Conservation (phyloP, 495 filamentous ascomycete genomes). For the Zalerion maritima region DNA sequence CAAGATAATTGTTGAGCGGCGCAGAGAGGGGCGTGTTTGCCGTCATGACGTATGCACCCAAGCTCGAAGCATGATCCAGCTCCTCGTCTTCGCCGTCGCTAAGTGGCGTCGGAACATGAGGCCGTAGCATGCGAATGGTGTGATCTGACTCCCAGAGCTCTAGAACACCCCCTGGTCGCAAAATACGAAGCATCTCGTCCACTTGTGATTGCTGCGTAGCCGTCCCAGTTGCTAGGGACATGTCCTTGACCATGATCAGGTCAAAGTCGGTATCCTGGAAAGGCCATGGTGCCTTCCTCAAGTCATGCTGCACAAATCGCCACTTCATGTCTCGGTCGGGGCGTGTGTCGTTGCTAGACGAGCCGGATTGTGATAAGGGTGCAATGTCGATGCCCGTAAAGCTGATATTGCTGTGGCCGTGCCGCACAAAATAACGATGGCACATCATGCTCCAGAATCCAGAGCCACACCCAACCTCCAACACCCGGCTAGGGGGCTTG, state of each 20-base stretch:
- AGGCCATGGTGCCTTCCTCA: slow-evolving; percentile 60
- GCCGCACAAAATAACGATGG: slow-evolving; percentile 54
- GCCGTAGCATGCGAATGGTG: slow-evolving; percentile 57
- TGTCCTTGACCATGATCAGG: slow-evolving; percentile 79
- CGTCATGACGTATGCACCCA: slow-evolving; percentile 72
- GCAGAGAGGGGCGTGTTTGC: slow-evolving; percentile 65
- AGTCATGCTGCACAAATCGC: slow-evolving; percentile 77
- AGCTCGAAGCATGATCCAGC: slow-evolving; percentile 44
- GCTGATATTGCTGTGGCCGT: slow-evolving; percentile 42
- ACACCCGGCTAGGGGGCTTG: slow-evolving; percentile 56
- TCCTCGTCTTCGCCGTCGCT: slow-evolving; percentile 36
- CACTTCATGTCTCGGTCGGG: slow-evolving; percentile 62
- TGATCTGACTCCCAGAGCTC: slow-evolving; percentile 84
- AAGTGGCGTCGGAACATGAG: slow-evolving; percentile 51
- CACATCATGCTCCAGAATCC: slow-evolving; percentile 82
- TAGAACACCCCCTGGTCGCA: slow-evolving; percentile 63
- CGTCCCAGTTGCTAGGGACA: slow-evolving; percentile 52
- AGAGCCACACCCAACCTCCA: slow-evolving; percentile 81
- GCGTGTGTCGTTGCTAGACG: slow-evolving; percentile 5
- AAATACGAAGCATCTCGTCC: slow-evolving; percentile 61
- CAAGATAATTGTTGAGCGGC: slow-evolving; percentile 65
- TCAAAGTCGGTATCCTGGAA: slow-evolving; percentile 79
- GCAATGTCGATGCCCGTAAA: slow-evolving; percentile 82
- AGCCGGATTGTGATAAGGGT: slow-evolving; percentile 43
- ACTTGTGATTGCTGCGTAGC: slow-evolving; percentile 49